Evolutionary conservation across 2,329 filamentous ascomycete species (phyloP).

Genomic region (Ophiostoma novo-ulmi): DNA sequence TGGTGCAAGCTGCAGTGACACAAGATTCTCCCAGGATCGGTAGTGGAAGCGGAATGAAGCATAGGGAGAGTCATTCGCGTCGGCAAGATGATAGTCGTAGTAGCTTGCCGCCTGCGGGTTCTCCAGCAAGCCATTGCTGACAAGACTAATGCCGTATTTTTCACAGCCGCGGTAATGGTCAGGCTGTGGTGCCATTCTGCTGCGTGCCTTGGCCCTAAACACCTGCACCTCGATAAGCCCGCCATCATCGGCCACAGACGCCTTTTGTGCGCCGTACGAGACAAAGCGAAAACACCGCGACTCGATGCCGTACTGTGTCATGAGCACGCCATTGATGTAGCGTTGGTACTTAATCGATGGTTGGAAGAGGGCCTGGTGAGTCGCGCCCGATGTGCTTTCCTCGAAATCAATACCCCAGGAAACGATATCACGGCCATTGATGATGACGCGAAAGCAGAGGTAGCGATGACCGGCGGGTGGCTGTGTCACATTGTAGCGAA

Average conservation of each 20-base stretch:
- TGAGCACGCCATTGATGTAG: constrained; percentile 36
- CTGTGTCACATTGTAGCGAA: constrained; percentile 44
- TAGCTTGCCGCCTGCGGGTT: constrained; percentile 46
- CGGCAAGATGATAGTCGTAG: constrained; percentile 50
- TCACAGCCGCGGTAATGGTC: constrained; percentile 44
- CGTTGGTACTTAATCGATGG: constrained; percentile 40
- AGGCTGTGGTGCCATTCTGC: constrained; percentile 40
- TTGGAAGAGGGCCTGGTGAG: constrained; percentile 44
- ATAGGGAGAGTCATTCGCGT: constrained; percentile 48
- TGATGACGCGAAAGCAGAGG: constrained; percentile 51
- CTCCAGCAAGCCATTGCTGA: constrained; percentile 50
- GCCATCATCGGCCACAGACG: constrained; percentile 47
- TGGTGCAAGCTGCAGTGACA: constrained; percentile 45
- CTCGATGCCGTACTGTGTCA: constrained; percentile 42
- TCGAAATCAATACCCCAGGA: constrained; percentile 48
- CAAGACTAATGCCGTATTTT: constrained; percentile 49
- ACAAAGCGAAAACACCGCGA: constrained; percentile 49
- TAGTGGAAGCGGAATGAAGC: constrained; percentile 54
- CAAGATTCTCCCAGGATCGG: constrained; percentile 47
- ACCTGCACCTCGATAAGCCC: constrained; percentile 51
- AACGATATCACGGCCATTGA: constrained; percentile 50
- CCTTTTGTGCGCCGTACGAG: constrained; percentile 35
- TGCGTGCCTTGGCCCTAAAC: constrained; percentile 48
- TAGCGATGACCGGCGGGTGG: constrained; percentile 36
- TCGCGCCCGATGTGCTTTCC: constrained; percentile 36